Base-by-base conservation (phyloP, 2,329 filamentous ascomycete species). In the Penicillium vulpinum region DNA sequence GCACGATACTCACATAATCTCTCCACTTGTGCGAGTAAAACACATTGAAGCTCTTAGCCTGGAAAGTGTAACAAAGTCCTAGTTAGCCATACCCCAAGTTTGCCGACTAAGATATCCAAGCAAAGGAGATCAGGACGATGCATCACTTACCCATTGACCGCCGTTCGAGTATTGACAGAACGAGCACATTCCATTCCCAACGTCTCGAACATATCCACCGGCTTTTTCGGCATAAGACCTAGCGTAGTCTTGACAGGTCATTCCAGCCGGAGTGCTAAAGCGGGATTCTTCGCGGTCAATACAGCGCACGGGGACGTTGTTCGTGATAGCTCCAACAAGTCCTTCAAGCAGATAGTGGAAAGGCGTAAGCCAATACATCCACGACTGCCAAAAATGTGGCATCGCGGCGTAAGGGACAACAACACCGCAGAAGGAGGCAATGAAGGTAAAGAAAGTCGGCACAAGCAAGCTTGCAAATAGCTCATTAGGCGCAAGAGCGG, bases 351-450 rank as follows among this genome's bases (percentile, higher is more conserved):
- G 78, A 63, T 90, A 90, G 59, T 84, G 82, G 71, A 88, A 88
- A 0, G 88, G 88, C 0, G 86, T 85, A 22, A 89, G 77, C 72
- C 83, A 84, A 70, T 89, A 89, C 83, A 87, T 85, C 81, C 81
- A 85, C 8, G 73, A 73, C 15, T 79, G 76, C 89, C 89, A 92
- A 72, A 91, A 91, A 0, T 72, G 64, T 9, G 85, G 82, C 22
- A 92, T 80, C 26, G 81, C 80, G 0, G 66, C 65, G 61, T 87
- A 90, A 0, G 88, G 88, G 0, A 91, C 88, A 5, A 91, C 78
- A 1, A 92, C 87, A 60, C 89, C 89, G 64, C 88, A 91, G 77
- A 92, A 92, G 1, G 82, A 83, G 9, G 90, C 80, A 3, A 91
- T 77, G 39, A 85, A 89, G 26, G 87, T 81, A 75, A 90, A 88